A percentile compares a stretch with the other conserved stretches of the same genome.
phyloP scores from a whole-genome alignment of 305 asterid genomes.

The Fraxinus dipetala region DNA sequence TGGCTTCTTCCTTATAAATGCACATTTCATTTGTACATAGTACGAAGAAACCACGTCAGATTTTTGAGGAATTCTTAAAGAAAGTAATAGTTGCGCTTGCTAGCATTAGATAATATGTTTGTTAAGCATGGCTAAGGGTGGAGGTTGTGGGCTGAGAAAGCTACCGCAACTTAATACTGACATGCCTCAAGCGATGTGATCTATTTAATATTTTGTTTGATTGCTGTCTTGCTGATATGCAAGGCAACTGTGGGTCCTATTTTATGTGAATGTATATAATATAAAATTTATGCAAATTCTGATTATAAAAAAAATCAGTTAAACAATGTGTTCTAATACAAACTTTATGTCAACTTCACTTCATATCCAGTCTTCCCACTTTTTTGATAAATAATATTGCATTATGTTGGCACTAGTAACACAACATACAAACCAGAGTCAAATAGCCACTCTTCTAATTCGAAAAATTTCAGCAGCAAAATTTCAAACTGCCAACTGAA shows the following conservation, averaged over 20 bases:
- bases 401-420: background rate
- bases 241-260: background rate
- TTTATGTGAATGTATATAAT: background rate
- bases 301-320: background rate
- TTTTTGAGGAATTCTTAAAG: background rate
- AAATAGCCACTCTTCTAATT: background rate
- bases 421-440: background rate
- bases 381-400: background rate
- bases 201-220: background rate
- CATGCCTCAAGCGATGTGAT: background rate
- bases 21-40: background rate
- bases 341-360: background rate
- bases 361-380: background rate
- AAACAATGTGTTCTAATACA: background rate
- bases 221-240: background rate
- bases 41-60: background rate
- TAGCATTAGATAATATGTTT: background rate
- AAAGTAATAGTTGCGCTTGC: background rate
- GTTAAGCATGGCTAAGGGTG: background rate
- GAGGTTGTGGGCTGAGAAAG: background rate
- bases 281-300: background rate
- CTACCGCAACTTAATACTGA: background rate
- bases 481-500: background rate
- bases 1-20: background rate
- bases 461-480: background rate